Evolutionary conservation across 306 rosid genomes (phyloP).

Genomic region (Cucurbita ficifolia): DNA sequence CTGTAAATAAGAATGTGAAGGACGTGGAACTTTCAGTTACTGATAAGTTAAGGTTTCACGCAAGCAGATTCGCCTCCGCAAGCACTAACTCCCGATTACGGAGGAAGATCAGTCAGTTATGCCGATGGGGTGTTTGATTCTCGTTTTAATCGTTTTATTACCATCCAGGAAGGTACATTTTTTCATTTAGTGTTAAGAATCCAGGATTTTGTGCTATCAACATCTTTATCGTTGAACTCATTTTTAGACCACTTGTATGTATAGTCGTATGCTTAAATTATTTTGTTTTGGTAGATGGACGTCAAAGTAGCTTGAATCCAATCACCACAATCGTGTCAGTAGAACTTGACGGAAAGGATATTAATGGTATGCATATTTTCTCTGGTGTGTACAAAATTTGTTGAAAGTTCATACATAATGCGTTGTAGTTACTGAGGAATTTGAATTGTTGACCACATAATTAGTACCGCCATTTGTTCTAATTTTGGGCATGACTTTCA

Average conservation of each 20-base stretch:
- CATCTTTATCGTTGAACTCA: background rate
- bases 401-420: background rate
- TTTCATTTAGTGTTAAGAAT: background rate
- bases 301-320: slow-evolving; percentile 48
- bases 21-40: background rate
- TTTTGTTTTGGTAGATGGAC: slow-evolving; percentile 42
- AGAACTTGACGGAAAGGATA: slow-evolving; percentile 32
- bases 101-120: slow-evolving; percentile 53
- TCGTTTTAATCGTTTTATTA: slow-evolving; percentile 54
- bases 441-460: background rate
- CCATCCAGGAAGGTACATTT: slow-evolving; percentile 66
- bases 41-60: background rate
- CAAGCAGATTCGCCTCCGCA: slow-evolving; percentile 44
- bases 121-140: slow-evolving; percentile 81
- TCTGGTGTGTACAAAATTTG: background rate
- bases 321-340: slow-evolving; percentile 53
- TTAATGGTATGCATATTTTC: slow-evolving; percentile 37
- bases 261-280: background rate
- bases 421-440: background rate
- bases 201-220: background rate
- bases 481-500: slow-evolving; percentile 17
- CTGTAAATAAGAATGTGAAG: background rate
- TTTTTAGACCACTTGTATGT: background rate
- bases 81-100: slow-evolving; percentile 72
- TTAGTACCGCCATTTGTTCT: background rate